phyloP scores from a whole-genome alignment of 768 basidiomycete species.

The Rhodosporidiobolus sp. region DNA sequence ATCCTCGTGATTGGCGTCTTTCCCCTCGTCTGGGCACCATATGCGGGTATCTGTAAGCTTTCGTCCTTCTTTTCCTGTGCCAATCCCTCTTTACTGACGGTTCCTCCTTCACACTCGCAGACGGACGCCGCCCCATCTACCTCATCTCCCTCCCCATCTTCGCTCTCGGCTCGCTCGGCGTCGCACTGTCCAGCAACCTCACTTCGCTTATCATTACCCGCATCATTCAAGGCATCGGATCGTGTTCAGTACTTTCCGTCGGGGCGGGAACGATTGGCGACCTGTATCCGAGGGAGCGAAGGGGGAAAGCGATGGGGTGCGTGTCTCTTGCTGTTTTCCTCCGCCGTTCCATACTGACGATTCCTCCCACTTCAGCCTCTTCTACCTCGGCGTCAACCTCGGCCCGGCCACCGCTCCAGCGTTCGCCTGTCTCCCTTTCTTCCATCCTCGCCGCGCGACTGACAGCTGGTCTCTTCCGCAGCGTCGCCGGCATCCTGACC shows the following conservation, averaged over 20 bases:
- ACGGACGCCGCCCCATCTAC: constrained; percentile 26
- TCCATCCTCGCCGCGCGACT: too few species aligned
- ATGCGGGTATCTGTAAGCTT: constrained; percentile 5
- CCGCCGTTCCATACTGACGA: too few species aligned
- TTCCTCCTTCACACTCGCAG: background rate
- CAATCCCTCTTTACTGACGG: background rate
- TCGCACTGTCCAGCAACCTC: constrained; percentile 11
- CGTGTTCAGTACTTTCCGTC: constrained; percentile 16
- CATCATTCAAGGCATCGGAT: constrained; percentile 21
- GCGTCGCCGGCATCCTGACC: constrained; percentile 21
- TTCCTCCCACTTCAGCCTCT: background rate
- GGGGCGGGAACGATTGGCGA: constrained; percentile 31
- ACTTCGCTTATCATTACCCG: constrained; percentile 17
- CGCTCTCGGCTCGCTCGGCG: constrained; percentile 18
- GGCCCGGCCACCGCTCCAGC: background rate
- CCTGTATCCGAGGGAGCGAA: constrained; percentile 3
- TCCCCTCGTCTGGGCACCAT: constrained; percentile 12
- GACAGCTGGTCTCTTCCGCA: too few species aligned
- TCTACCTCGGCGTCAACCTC: background rate
- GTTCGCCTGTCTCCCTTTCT: background rate
- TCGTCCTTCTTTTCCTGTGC: background rate
- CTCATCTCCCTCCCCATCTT: constrained; percentile 21
- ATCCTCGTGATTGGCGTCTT: constrained; percentile 17
- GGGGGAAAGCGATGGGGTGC: constrained; percentile 19
- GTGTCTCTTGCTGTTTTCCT: background rate